phyloP scores from a whole-genome alignment of 495 filamentous ascomycete genomes.

The Hypomontagnella submonticulosa region DNA sequence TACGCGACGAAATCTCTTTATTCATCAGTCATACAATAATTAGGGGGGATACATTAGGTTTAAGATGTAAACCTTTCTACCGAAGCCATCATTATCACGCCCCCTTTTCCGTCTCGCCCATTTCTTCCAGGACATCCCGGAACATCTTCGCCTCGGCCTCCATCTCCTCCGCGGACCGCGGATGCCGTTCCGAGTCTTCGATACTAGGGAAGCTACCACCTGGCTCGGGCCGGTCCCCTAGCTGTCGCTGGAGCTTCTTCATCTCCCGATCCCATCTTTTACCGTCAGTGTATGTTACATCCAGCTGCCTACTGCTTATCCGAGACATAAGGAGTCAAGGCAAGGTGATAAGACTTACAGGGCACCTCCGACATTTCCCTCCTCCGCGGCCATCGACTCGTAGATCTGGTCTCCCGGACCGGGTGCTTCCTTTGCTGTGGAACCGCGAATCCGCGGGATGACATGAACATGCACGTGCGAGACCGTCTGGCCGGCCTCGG shows the following conservation, averaged over 20 bases:
- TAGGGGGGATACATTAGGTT: too few species aligned
- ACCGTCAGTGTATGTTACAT: constrained; percentile 5
- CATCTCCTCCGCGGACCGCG: constrained; percentile 82
- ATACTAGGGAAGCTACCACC: constrained; percentile 62
- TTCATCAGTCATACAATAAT: too few species aligned
- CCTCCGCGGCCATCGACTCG: constrained; percentile 82
- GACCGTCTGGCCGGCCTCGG: constrained; percentile 87
- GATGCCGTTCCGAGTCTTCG: constrained; percentile 75
- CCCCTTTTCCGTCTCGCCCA: constrained; percentile 45
- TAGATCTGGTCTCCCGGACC: constrained; percentile 74
- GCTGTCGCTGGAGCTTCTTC: constrained; percentile 11
- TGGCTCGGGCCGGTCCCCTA: constrained; percentile 48
- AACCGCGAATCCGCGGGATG: constrained; percentile 73
- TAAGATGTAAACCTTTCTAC: background rate
- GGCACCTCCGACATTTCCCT: constrained; percentile 80
- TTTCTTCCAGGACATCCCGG: constrained; percentile 52
- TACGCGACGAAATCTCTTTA: too few species aligned
- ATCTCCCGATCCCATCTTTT: constrained; percentile 36
- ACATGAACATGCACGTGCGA: constrained; percentile 94
- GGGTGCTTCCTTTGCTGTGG: constrained; percentile 58
- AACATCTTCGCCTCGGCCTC: constrained; percentile 76
- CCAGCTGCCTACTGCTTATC: background rate
- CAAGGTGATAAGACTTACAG: constrained; percentile 55
- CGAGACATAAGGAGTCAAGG: background rate
- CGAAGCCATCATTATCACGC: background rate